These are phyloP conservation scores for Jasminum sambac DNA, from an alignment of 257 asterid genomes.

Conservation along the genomic window DNA sequence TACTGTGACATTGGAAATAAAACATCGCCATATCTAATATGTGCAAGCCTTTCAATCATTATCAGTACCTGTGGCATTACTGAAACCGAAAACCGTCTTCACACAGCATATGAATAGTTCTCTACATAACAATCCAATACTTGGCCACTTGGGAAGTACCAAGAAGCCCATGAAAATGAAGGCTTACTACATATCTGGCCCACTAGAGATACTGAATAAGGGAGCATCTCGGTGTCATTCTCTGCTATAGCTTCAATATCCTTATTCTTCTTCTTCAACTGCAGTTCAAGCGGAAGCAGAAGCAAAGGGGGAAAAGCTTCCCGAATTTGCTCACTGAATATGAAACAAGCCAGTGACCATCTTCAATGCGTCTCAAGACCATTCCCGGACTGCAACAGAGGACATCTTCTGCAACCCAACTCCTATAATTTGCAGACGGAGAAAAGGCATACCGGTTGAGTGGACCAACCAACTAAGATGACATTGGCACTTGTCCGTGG, in stretches of 20 bases:
- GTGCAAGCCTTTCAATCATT: too few relatives aligned
- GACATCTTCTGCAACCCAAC: neutral
- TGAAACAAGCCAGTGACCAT: neutral
- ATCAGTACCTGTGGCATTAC: too few relatives aligned
- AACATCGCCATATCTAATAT: too few relatives aligned
- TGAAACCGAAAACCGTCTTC: too few relatives aligned
- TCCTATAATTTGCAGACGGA: neutral
- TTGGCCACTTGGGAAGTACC: neutral
- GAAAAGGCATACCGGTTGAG: neutral
- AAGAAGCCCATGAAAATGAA: neutral
- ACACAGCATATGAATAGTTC: neutral
- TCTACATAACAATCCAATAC: neutral
- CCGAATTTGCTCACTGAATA: neutral
- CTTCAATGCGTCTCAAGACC: neutral
- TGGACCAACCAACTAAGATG: constrained; percentile 1
- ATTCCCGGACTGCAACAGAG: neutral
- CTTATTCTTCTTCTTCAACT: neutral
- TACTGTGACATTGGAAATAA: too few relatives aligned
- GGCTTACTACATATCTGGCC: neutral
- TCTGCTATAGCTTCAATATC: neutral
- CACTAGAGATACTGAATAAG: neutral
- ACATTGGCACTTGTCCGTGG: constrained; percentile 1
- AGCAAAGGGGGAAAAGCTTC: neutral
- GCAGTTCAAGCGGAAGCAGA: neutral
- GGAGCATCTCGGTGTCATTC: neutral